These are phyloP conservation scores for Penicillium sp. DNA, from an alignment of 2,329 filamentous ascomycete genomes.

Conservation along the genomic window DNA sequence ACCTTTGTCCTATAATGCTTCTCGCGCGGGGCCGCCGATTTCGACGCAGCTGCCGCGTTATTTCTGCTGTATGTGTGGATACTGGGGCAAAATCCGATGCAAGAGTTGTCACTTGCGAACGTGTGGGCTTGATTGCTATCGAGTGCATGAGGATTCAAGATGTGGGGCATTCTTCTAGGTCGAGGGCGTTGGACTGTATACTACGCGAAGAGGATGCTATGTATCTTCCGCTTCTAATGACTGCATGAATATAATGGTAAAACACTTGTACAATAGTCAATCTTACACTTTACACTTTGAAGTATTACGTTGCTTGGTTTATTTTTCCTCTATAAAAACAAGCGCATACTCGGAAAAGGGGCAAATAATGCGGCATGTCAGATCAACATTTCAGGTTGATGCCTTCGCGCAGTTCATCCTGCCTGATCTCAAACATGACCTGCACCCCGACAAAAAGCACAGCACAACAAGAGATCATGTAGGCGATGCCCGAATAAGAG, in stretches of 20 bases:
- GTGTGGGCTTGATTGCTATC: constrained; percentile 50
- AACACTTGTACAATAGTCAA: constrained; percentile 14
- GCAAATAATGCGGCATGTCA: no score
- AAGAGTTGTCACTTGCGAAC: constrained; percentile 47
- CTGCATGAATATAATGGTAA: constrained; percentile 19
- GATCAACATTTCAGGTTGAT: constrained; percentile 74
- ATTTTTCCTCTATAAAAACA: background rate
- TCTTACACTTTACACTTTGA: background rate
- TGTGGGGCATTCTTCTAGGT: constrained; percentile 43
- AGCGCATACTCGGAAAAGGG: no score
- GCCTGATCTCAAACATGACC: constrained; percentile 93
- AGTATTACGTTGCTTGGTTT: no score
- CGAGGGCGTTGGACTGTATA: constrained; percentile 7
- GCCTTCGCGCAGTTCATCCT: constrained; percentile 77
- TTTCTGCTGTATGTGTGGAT: constrained; percentile 51
- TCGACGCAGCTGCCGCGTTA: constrained; percentile 36
- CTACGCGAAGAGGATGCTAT: constrained; percentile 4
- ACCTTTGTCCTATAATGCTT: constrained; percentile 47
- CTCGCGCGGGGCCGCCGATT: constrained; percentile 39
- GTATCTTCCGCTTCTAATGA: constrained; percentile 12
- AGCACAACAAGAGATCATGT: constrained; percentile 67
- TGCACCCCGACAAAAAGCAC: constrained; percentile 81
- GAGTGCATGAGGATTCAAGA: constrained; percentile 47
- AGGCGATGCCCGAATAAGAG: constrained; percentile 71
- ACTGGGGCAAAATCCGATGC: constrained; percentile 51